A percentile compares a stretch with the other conserved stretches of the same genome.
phyloP scores from a whole-genome alignment of 306 rosid species.

The Alnus glutinosa region DNA sequence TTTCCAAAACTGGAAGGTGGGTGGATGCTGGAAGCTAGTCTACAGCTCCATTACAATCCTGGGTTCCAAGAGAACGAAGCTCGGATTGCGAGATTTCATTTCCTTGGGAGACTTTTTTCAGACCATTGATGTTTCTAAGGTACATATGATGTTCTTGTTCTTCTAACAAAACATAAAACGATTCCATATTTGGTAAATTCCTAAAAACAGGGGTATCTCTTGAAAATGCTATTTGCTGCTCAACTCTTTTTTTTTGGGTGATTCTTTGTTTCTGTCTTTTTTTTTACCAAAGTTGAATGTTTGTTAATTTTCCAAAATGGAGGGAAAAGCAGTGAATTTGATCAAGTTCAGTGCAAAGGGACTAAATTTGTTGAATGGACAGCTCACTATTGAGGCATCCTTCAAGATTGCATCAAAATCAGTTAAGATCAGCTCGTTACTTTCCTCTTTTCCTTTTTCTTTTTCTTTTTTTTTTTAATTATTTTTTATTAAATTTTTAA shows the following conservation, averaged over 20 bases:
- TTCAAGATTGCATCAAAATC: constrained; percentile 72
- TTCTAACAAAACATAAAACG: neutral
- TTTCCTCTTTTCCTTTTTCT: constrained; percentile 20
- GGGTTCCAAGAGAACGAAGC: constrained; percentile 84
- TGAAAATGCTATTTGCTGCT: neutral
- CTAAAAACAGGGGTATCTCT: neutral
- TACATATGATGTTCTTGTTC: constrained; percentile 10
- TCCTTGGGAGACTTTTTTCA: constrained; percentile 79
- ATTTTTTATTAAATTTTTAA: neutral
- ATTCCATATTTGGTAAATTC: neutral
- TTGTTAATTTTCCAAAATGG: constrained; percentile 39
- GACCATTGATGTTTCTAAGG: constrained; percentile 66
- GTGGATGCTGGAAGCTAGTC: constrained; percentile 74
- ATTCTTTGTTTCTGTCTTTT: constrained; percentile 10
- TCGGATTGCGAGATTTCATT: constrained; percentile 82
- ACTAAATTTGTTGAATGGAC: constrained; percentile 64
- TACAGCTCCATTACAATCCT: constrained; percentile 75
- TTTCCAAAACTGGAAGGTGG: constrained; percentile 30
- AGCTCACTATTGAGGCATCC: constrained; percentile 71
- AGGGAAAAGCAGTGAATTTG: constrained; percentile 87
- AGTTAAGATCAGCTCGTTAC: constrained; percentile 42
- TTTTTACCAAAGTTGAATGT: constrained; percentile 24
- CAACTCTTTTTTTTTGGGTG: neutral
- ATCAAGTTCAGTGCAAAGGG: constrained; percentile 73
- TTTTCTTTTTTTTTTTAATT: constrained; percentile 7